Percentiles rank a stretch among this genome's conserved stretches.
Evolutionary conservation across 352 stramenopile species (phyloP).

Genomic region (Globisporangium nunn): DNA sequence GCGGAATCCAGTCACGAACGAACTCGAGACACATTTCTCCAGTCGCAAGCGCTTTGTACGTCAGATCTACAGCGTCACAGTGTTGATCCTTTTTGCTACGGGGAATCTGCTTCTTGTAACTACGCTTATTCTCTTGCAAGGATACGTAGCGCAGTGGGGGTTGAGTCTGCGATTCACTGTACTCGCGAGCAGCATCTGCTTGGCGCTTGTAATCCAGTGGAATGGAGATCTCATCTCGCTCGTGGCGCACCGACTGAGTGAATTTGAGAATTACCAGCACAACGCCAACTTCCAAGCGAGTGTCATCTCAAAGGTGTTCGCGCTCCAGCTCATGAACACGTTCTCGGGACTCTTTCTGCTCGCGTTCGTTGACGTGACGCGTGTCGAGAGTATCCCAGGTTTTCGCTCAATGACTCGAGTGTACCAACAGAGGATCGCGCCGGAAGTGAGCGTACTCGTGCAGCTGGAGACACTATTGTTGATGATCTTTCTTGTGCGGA

Average conservation of each 20-base stretch:
- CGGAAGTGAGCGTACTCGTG: conserved; percentile 20
- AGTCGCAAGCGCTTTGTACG: conserved; percentile 8
- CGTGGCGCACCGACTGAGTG: conserved; percentile 21
- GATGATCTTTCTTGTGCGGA: conserved; percentile 23
- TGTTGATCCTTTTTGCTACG: conserved; percentile 14
- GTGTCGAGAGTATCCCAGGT: not conserved
- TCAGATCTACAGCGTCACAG: conserved; percentile 12
- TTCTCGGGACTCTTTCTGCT: conserved; percentile 31
- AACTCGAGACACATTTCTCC: conserved; percentile 20
- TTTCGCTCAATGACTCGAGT: conserved; percentile 2
- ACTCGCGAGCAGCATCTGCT: conserved; percentile 18
- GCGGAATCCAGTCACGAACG: conserved; percentile 23
- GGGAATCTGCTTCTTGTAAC: conserved; percentile 21
- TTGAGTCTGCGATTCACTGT: conserved; percentile 23
- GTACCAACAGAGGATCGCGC: conserved; percentile 14
- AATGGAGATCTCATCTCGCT: conserved; percentile 19
- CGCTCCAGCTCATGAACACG: conserved; percentile 29
- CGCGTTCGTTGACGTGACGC: conserved; percentile 14
- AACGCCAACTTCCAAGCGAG: conserved; percentile 18
- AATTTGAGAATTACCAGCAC: conserved; percentile 26
- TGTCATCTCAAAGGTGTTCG: conserved; percentile 37
- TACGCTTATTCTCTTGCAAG: conserved; percentile 25
- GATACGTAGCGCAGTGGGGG: conserved; percentile 12
- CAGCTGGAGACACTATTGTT: conserved; percentile 36
- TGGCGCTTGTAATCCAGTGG: conserved; percentile 20